phyloP scores from a whole-genome alignment of 2,329 filamentous ascomycete genomes.

The Xylaria arbuscula region DNA sequence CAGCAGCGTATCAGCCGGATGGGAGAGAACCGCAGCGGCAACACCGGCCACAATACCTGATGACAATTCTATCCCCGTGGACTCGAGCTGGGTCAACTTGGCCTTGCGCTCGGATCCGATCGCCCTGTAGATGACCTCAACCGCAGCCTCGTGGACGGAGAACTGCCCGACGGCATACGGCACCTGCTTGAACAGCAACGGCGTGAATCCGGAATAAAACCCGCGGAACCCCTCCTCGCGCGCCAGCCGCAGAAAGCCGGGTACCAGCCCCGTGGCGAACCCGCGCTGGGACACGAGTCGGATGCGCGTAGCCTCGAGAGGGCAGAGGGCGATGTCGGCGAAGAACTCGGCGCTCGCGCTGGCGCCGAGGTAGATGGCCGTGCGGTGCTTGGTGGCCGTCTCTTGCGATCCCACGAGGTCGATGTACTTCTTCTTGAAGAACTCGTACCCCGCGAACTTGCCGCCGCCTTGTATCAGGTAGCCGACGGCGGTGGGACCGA shows the following conservation, averaged over 20 bases:
- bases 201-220: constrained; percentile 92
- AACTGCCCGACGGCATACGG: constrained; percentile 96
- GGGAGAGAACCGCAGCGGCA: constrained; percentile 87
- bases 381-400: constrained; percentile 58
- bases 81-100: constrained; percentile 73
- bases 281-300: constrained; percentile 85
- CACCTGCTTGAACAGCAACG: constrained; percentile 87
- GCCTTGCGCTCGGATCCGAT: constrained; percentile 76
- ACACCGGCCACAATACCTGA: constrained; percentile 90
- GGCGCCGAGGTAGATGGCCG: constrained; percentile 76
- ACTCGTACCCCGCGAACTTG: constrained; percentile 93
- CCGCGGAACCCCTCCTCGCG: constrained; percentile 81
- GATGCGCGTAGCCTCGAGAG: constrained; percentile 83
- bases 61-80: constrained; percentile 85
- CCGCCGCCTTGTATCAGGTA: constrained; percentile 91
- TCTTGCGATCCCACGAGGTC: constrained; percentile 69
- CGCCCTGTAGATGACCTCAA: constrained; percentile 76
- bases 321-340: constrained; percentile 85
- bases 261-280: constrained; percentile 77
- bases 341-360: constrained; percentile 77
- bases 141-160: constrained; percentile 89
- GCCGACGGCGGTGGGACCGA: constrained; percentile 85
- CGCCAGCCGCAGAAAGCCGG: constrained; percentile 79
- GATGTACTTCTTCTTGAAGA: constrained; percentile 92
- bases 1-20: constrained; percentile 79